Percentiles rank a stretch among this genome's conserved stretches.
These are phyloP conservation scores for Mycena capillaripes DNA, from an alignment of 768 basidiomycete genomes.

Conservation along the genomic window DNA sequence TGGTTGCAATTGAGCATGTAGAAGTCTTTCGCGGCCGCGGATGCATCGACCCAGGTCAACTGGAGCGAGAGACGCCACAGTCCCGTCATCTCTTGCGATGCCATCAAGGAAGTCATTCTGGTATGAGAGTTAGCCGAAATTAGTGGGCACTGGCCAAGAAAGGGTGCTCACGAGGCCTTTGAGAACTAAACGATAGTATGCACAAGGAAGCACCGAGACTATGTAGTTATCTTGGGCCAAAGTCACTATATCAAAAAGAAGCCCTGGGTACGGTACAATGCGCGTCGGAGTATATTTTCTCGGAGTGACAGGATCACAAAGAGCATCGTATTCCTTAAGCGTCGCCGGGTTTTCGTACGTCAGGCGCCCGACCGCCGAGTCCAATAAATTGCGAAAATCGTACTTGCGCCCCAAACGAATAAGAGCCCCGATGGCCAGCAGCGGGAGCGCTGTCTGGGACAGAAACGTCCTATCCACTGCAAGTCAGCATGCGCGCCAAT, in stretches of 20 bases:
- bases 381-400: not conserved
- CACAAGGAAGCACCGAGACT: not conserved
- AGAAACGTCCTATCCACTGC: not conserved
- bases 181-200: not conserved
- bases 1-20: not conserved
- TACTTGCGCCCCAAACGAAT: not conserved
- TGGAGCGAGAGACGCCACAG: not conserved
- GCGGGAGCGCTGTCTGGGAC: not conserved
- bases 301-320: not conserved
- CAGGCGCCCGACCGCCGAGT: not conserved
- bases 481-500: not conserved
- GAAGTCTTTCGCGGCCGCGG: not conserved
- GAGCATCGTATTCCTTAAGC: not conserved
- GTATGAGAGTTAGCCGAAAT: not conserved
- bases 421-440: not conserved
- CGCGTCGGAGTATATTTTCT: not conserved
- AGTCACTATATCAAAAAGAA: not conserved
- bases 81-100: not conserved
- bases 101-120: not conserved
- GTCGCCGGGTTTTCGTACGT: not conserved
- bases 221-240: not conserved
- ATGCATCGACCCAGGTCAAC: conserved; percentile 7
- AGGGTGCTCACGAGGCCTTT: not conserved
- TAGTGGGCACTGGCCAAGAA: too few relatives aligned
- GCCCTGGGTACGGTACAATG: not conserved